A percentile compares a stretch with the other conserved stretches of the same genome.
phyloP scores from a whole-genome alignment of 495 filamentous ascomycete species.

The Xylaria palmicola region DNA sequence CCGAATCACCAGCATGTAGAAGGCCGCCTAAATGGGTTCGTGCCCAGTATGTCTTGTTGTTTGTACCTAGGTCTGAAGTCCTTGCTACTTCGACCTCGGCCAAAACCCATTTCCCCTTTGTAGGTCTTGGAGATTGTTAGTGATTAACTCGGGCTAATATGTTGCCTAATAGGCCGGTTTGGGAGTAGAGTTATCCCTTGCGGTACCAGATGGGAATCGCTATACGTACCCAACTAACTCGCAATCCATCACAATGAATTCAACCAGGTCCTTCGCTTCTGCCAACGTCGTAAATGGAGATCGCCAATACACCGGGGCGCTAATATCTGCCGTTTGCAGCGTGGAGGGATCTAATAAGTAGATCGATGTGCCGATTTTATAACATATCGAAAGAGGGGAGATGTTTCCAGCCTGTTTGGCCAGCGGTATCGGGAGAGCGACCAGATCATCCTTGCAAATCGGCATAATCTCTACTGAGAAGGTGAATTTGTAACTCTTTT shows the following conservation, averaged over 20 bases:
- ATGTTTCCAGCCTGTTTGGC: constrained; percentile 87
- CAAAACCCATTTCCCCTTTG: constrained; percentile 77
- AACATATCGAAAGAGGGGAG: constrained; percentile 76
- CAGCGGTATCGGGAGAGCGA: constrained; percentile 85
- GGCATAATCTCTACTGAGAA: constrained; percentile 85
- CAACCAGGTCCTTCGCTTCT: constrained; percentile 79
- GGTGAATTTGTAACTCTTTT: constrained; percentile 88
- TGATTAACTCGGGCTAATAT: background rate
- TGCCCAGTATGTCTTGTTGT: constrained; percentile 80
- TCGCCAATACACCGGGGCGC: constrained; percentile 80
- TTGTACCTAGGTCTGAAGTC: constrained; percentile 83
- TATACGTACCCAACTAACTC: constrained; percentile 66
- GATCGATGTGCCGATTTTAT: constrained; percentile 83
- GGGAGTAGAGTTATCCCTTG: too few relatives aligned
- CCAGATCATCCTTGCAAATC: constrained; percentile 94
- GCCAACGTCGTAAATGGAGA: constrained; percentile 79
- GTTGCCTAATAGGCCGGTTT: too few relatives aligned
- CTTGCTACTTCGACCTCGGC: constrained; percentile 85
- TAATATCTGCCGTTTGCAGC: constrained; percentile 84
- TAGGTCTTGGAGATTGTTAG: constrained; percentile 13
- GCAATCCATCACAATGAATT: constrained; percentile 95
- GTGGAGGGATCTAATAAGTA: constrained; percentile 89
- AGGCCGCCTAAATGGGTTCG: constrained; percentile 87
- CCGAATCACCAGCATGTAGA: constrained; percentile 86
- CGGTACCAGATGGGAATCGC: background rate